Evolutionary conservation across 495 filamentous ascomycete species (phyloP), one percentile per base, ranked within the genome.

Genomic region (Aspergillus nidulans): DNA sequence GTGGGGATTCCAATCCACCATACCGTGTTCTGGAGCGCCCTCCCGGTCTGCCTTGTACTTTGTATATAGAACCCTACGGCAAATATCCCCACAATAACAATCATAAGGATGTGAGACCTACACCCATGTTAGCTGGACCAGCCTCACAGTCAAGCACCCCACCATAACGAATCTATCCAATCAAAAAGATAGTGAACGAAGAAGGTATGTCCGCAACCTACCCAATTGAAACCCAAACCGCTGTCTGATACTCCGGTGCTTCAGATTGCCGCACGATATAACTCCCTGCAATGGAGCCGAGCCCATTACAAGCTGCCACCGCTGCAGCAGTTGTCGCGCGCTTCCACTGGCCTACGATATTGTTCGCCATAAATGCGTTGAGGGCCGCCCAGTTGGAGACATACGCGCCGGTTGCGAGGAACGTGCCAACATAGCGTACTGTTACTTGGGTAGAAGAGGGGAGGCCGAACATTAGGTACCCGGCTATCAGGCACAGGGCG

Each of bases 371-470:
- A 57, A 86, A 91, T 0, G 86, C 82, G 59, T 82, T 88, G 49
- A 91, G 69, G 2, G 87, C 88, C 0, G 87, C 87, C 87, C 88
- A 92, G 56, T 92, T 92, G 3, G 80, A 83, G 4, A 92, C 78
- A 58, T 91, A 92, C 0, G 88, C 87, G 0, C 88, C 88, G 0
- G 87, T 91, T 0, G 87, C 85, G 2, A 92, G 78, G 63, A 83
- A 91, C 0, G 85, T 85, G 2, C 88, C 88, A 19, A 89, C 71
- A 60, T 90, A 91, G 19, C 88, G 80, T 10, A 87, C 85, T 0
- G 84, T 74, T 26, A 86, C 82, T 56, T 89, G 83, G 4, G 72
- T 69, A 1, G 83, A 77, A 13, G 45, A 42, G 0, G 67, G 65
- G 58, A 91, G 87, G 0, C 88, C 88, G 25, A 91, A 77, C 78